Evolutionary conservation across 495 filamentous ascomycete species (phyloP).

Genomic region (Aspergillus campestris): DNA sequence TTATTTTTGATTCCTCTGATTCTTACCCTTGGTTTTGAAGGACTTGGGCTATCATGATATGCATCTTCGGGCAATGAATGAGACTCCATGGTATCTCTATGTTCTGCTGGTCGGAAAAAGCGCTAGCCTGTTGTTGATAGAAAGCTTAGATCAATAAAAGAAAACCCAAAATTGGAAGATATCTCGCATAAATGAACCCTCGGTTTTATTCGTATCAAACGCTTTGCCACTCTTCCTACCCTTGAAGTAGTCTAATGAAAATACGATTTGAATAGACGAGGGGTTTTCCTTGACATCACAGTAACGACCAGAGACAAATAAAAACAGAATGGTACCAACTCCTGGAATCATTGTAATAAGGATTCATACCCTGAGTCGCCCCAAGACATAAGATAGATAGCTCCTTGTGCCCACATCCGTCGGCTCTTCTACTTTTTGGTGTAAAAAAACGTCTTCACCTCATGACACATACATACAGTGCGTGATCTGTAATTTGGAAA

Average conservation of each 20-base stretch:
- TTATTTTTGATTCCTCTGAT: neutral
- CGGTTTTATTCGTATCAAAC: neutral
- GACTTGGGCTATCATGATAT: too few relatives aligned
- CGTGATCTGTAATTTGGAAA: slow-evolving; percentile 14
- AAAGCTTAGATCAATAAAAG: slow-evolving; percentile 16
- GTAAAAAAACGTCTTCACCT: slow-evolving; percentile 24
- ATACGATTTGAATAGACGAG: slow-evolving; percentile 7
- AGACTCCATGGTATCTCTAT: slow-evolving; percentile 13
- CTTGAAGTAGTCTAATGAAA: slow-evolving; percentile 2
- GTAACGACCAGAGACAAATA: slow-evolving; percentile 20
- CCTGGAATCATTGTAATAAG: slow-evolving; percentile 39
- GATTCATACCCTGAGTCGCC: slow-evolving; percentile 32
- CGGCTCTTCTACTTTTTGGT: slow-evolving; percentile 18
- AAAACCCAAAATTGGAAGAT: slow-evolving; percentile 4
- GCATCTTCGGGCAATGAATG: neutral
- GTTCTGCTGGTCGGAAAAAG: slow-evolving; percentile 30
- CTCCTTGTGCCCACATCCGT: slow-evolving; percentile 11
- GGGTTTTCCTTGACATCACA: slow-evolving; percentile 36
- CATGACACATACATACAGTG: slow-evolving; percentile 37
- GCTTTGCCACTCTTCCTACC: too few relatives aligned
- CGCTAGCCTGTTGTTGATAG: slow-evolving; percentile 28
- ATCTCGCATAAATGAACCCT: slow-evolving; percentile 15
- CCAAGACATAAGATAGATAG: slow-evolving; percentile 19
- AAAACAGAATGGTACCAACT: slow-evolving; percentile 35
- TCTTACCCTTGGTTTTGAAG: neutral